These are phyloP conservation scores for Cylindrotheca closterium DNA, from an alignment of 108 stramenopile genomes.

Conservation along the genomic window DNA sequence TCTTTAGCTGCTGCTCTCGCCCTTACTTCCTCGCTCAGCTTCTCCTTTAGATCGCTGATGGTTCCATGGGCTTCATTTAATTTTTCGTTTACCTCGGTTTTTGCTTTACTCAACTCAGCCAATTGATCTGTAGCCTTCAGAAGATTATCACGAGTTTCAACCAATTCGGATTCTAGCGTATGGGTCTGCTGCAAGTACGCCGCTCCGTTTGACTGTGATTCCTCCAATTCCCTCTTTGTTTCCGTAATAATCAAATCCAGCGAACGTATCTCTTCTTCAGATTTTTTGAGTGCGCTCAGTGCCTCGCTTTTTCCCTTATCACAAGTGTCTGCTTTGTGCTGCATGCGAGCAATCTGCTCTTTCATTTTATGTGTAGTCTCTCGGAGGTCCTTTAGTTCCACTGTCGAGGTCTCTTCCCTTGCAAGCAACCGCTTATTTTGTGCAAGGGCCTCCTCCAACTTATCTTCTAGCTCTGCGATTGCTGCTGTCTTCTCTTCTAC, in stretches of 20 bases:
- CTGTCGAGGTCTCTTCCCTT: slow-evolving; percentile 12
- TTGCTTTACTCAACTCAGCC: too few species aligned
- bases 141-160: background rate
- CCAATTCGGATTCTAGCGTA: too few species aligned
- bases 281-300: too few species aligned
- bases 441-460: background rate
- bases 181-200: slow-evolving; percentile 5
- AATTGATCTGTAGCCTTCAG: too few species aligned
- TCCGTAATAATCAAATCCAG: background rate
- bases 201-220: background rate
- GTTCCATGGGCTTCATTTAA: too few species aligned
- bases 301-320: too few species aligned
- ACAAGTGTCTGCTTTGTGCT: too few species aligned
- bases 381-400: too few species aligned
- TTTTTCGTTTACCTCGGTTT: too few species aligned
- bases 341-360: too few species aligned
- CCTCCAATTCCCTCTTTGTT: background rate
- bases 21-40: slow-evolving; percentile 8
- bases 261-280: background rate
- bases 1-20: slow-evolving; percentile 1
- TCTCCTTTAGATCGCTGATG: slow-evolving; percentile 15
- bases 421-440: slow-evolving; percentile 5
- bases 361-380: too few species aligned
- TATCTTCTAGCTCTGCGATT: background rate
- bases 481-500: slow-evolving; percentile 6